Conservation (phyloP, 2,329 filamentous ascomycete species). For the Fusarium verticillioides region DNA sequence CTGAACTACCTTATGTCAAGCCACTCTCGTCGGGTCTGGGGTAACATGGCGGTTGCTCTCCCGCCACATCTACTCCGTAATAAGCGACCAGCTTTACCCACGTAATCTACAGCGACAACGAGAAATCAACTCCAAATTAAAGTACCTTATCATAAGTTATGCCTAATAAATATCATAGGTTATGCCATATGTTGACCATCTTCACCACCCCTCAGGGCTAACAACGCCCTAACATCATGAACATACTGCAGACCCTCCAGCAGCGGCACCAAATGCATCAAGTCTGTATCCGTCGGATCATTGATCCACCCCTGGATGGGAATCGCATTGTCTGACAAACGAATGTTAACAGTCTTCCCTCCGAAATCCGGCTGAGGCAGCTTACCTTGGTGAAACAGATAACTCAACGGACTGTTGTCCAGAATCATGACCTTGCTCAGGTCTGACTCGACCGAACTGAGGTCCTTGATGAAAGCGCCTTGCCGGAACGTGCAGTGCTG, state of each 20-base stretch:
- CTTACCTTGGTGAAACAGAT: constrained; percentile 96
- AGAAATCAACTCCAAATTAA: constrained; percentile 27
- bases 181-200: constrained; percentile 69
- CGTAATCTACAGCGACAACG: constrained; percentile 17
- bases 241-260: constrained; percentile 96
- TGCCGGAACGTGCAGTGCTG: constrained; percentile 97
- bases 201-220: constrained; percentile 90
- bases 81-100: constrained; percentile 3
- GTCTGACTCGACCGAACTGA: constrained; percentile 95
- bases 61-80: constrained; percentile 12
- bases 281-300: constrained; percentile 95
- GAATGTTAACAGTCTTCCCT: constrained; percentile 12
- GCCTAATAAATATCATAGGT: constrained; percentile 24
- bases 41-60: constrained; percentile 7
- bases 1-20: not conserved
- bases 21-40: not conserved
- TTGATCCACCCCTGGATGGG: constrained; percentile 99
- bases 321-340: constrained; percentile 89
- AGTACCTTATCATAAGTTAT: constrained; percentile 23
- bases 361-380: not conserved
- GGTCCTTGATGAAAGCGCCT: constrained; percentile 97
- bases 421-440: constrained; percentile 98
- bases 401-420: constrained; percentile 97
- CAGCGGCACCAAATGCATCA: constrained; percentile 91
- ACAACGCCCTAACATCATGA: constrained; percentile 90